Conservation (phyloP, 108 stramenopile genomes). For the Fragilaria crotonensis region DNA sequence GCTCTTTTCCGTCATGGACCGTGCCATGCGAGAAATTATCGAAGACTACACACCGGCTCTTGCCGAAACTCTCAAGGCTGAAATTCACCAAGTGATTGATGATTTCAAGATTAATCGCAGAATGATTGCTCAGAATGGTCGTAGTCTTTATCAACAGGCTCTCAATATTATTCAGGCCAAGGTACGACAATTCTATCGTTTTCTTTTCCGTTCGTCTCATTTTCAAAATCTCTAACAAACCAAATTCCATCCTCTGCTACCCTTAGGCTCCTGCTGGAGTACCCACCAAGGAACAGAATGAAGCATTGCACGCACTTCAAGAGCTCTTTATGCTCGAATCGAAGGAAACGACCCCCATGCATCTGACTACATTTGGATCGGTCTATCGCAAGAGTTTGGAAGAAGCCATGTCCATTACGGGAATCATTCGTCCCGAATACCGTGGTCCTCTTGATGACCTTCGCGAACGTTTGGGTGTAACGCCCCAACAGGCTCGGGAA, state of each 20-base stretch:
- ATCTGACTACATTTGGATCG: conserved; percentile 55
- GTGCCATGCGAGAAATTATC: conserved; percentile 55
- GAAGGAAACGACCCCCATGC: conserved; percentile 44
- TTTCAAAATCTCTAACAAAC: too few species aligned
- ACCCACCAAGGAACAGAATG: conserved; percentile 51
- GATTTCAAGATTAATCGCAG: conserved; percentile 50
- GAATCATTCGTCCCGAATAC: conserved; percentile 73
- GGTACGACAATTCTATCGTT: conserved; percentile 13
- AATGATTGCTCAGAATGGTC: conserved; percentile 53
- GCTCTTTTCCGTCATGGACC: conserved; percentile 45
- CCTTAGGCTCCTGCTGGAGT: conserved; percentile 54
- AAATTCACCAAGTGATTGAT: conserved; percentile 36
- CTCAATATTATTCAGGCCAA: conserved; percentile 34
- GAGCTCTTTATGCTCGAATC: conserved; percentile 40
- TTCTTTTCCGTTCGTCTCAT: too few species aligned
- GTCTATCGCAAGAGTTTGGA: conserved; percentile 70
- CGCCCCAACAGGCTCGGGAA: conserved; percentile 50
- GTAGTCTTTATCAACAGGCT: conserved; percentile 55
- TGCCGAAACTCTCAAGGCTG: conserved; percentile 54
- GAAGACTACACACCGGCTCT: conserved; percentile 58
- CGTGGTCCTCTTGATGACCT: conserved; percentile 62
- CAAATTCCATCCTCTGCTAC: too few species aligned
- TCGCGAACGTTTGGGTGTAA: conserved; percentile 58
- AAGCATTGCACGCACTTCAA: conserved; percentile 49
- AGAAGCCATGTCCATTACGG: conserved; percentile 82